phyloP scores from a whole-genome alignment of 2,329 filamentous ascomycete species.

The Hypomyces rosellus region DNA sequence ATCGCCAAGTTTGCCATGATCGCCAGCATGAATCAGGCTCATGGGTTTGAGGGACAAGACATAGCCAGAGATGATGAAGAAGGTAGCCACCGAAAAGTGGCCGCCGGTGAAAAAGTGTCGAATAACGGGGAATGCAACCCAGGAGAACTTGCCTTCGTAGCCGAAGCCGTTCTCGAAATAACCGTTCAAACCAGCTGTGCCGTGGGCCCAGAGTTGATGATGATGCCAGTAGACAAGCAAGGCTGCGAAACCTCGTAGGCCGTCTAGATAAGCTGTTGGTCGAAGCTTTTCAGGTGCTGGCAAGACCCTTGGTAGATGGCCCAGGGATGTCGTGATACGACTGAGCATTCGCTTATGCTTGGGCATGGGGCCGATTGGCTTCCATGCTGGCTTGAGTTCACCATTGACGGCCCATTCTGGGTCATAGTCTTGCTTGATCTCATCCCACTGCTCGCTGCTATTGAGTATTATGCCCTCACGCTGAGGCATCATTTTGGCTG shows the following conservation, averaged over 20 bases:
- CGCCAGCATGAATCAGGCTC: constrained; percentile 38
- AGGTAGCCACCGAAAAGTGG: constrained; percentile 52
- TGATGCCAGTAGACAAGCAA: constrained; percentile 60
- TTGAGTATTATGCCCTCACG: constrained; percentile 26
- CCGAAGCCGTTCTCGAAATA: constrained; percentile 50
- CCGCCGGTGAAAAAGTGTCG: constrained; percentile 56
- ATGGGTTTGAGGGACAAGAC: constrained; percentile 47
- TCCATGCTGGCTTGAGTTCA: constrained; percentile 22
- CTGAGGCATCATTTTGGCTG: constrained; percentile 23
- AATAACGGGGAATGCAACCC: constrained; percentile 50
- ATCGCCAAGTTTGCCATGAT: constrained; percentile 35
- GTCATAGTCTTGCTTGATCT: constrained; percentile 18
- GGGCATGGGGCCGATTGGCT: constrained; percentile 15
- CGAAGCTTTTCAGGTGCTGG: constrained; percentile 26
- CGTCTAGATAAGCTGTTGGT: constrained; percentile 54
- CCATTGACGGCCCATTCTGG: constrained; percentile 17
- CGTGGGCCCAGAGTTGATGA: constrained; percentile 53
- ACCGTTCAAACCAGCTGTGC: constrained; percentile 25
- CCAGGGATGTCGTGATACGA: constrained; percentile 4
- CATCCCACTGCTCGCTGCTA: constrained; percentile 27
- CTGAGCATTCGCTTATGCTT: constrained; percentile 2
- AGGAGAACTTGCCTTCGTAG: constrained; percentile 40
- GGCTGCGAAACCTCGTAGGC: constrained; percentile 60
- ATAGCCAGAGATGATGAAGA: constrained; percentile 54
- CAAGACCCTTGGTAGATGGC: not conserved